Base-by-base conservation (phyloP, 768 basidiomycete species). In the Cubamyces sp. region DNA sequence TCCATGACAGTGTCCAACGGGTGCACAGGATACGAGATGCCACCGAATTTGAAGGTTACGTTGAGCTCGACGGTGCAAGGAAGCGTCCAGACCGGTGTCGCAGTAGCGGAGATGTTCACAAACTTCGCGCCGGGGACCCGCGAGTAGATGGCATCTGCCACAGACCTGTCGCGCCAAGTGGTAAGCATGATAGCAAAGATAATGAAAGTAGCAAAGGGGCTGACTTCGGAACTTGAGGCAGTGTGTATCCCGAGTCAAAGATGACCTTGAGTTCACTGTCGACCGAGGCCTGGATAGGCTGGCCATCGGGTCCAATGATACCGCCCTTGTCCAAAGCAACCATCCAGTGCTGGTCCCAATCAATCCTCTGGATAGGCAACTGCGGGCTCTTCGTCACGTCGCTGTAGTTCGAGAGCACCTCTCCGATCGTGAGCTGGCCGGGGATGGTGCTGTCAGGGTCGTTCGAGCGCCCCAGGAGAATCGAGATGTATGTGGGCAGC, bases 11-110 rank as follows among this genome's bases (percentile, higher is more conserved):
- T 71, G 63, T 77, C 76, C 11, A 77, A 67, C 0, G 76, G 76
- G 55, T 76, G 73, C 5, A 77, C 65, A n/a, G 74, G 74, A 51
- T 68, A 73, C 14, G 62, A 68, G 23, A 71, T 62, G 45, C 75
- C 75, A 16, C 65, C 71, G 54, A 77, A 69, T 57, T 69, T 69
- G 69, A 77, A 72, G 4, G 73, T 69, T 16, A 77, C 47, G 49
- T 76, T 75, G n/a, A 76, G 65, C 57, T 75, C 71, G 26, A 67
- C 66, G 19, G 65, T 55, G 63, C 76, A 77, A 4, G 76, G 76
- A 19, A 77, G 43, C 5, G 68, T 65, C 73, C 76, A 77, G 14
- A 70, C 70, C 11, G 65, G 61, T 0, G 70, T 69, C 1, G 43
- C 53, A 40, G 57, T 46, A 6, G 48, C 59, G 4, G 41, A 39